These are phyloP conservation scores for Warburgia ugandensis DNA, from an alignment of 164 flowering plant species.

Conservation along the genomic window DNA sequence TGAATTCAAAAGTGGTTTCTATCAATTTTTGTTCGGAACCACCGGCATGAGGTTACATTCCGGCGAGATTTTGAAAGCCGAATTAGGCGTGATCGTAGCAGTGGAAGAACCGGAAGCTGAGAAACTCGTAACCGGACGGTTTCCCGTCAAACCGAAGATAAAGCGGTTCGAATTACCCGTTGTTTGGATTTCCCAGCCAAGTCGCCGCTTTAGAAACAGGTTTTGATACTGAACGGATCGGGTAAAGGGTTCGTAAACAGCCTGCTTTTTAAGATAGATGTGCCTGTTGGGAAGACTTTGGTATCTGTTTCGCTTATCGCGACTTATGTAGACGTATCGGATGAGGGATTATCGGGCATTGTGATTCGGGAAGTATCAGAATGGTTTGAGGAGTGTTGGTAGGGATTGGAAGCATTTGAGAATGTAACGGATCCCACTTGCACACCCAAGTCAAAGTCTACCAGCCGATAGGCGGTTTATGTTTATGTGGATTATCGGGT, in stretches of 20 bases:
- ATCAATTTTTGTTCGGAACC: slow-evolving; percentile 17
- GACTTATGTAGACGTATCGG: slow-evolving; percentile 34
- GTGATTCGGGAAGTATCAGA: slow-evolving; percentile 57
- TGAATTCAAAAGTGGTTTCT: slow-evolving; percentile 51
- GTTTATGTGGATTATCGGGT: slow-evolving; percentile 74
- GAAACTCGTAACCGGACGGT: slow-evolving; percentile 45
- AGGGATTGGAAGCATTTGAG: slow-evolving; percentile 64
- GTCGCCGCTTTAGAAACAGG: slow-evolving; percentile 60
- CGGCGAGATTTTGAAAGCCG: slow-evolving; percentile 47
- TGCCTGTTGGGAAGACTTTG: slow-evolving; percentile 74
- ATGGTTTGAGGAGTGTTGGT: slow-evolving; percentile 62
- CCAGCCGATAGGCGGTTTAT: slow-evolving; percentile 67
- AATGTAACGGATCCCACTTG: slow-evolving; percentile 61
- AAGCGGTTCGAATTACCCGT: slow-evolving; percentile 63
- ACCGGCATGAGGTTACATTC: slow-evolving; percentile 30
- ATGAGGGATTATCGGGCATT: slow-evolving; percentile 48
- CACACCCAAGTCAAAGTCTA: slow-evolving; percentile 88
- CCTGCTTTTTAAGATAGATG: slow-evolving; percentile 88
- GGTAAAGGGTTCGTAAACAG: slow-evolving; percentile 78
- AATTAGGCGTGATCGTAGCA: slow-evolving; percentile 66
- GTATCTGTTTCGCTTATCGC: slow-evolving; percentile 81
- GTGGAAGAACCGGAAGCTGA: slow-evolving; percentile 67
- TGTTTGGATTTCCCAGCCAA: slow-evolving; percentile 70
- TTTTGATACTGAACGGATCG: slow-evolving; percentile 72
- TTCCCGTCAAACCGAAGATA: slow-evolving; percentile 5